Base-by-base conservation (phyloP, 495 filamentous ascomycete genomes). In the Darksidea phi region DNA sequence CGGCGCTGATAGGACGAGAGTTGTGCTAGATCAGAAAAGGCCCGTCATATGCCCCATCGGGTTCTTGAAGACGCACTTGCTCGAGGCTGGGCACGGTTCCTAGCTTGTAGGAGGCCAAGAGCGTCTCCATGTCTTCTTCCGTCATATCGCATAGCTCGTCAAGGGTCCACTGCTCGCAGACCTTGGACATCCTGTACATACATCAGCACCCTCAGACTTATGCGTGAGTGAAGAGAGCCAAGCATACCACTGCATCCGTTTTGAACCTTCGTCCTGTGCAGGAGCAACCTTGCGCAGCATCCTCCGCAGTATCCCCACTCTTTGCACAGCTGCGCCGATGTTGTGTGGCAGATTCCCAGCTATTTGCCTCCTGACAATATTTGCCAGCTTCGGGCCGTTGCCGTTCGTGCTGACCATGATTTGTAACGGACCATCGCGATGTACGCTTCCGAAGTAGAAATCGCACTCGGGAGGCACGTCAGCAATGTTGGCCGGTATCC, bases 361-460 rank as follows among this genome's bases (percentile, higher is more conserved):
- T 63, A 98, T 96, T 71, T 88, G 83, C 73, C 87, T 82, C 48
- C 95, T 76, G 37, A 98, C 86, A 54, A 93, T 85, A 61, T 87
- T 93, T 12, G 94, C 94, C 57, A 97, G 72, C 75, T 93, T 87
- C 1, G 94, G 94, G 0, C 94, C 94, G 71, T 97, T 97, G 7
- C 94, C 94, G 72, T 97, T 97, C 11, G 94, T 98, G 72, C 87
- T 91, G 48, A 98, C 91, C 94, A 98, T 98, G 62, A 98, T 84
- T 79, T 98, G 94, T 61, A 98, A 73, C 10, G 94, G 95, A 0
- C 94, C 94, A 73, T 97, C 95, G 21, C 94, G 84, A 77, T 98
- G 88, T 26, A 97, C 84, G 73, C 87, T 91, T 47, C 94, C 94
- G 73, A 98, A 98, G 75, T 97, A 98, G 71, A 98, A 98, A 69